Evolutionary conservation across 148 eudicot genomes (phyloP).

Genomic region (Chenopodium formosanum): DNA sequence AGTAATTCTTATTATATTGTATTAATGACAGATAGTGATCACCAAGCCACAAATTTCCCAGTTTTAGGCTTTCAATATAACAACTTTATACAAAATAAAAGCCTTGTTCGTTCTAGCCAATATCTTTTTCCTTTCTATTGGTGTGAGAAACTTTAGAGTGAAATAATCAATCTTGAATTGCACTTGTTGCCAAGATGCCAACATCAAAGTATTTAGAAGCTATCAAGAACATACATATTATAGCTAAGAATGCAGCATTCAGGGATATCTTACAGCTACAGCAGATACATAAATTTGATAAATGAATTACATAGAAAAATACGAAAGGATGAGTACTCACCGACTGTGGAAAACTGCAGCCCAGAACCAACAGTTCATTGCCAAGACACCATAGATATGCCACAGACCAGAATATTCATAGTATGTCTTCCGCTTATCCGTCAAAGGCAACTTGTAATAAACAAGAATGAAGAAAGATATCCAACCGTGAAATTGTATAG

Average conservation of each 20-base stretch:
- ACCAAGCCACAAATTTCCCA: background rate
- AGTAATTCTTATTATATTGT: background rate
- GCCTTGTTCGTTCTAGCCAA: background rate
- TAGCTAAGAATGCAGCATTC: background rate
- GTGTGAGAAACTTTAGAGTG: background rate
- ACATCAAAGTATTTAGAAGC: slow-evolving; percentile 1
- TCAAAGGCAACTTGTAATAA: slow-evolving; percentile 74
- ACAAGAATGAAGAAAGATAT: slow-evolving; percentile 89
- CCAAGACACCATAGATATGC: slow-evolving; percentile 78
- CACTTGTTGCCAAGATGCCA: background rate
- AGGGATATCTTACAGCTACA: background rate
- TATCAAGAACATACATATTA: background rate
- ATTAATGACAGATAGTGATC: background rate
- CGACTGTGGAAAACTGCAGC: slow-evolving; percentile 81
- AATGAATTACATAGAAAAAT: background rate
- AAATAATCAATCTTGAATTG: background rate
- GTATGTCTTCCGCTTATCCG: slow-evolving; percentile 52
- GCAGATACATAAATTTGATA: slow-evolving; percentile 1
- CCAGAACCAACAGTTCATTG: slow-evolving; percentile 95
- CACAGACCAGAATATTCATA: slow-evolving; percentile 82
- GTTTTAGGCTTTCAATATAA: background rate
- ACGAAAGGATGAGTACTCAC: slow-evolving; percentile 40
- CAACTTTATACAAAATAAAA: background rate
- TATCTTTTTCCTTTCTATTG: background rate
- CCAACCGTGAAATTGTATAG: slow-evolving; percentile 96